Percentiles rank a stretch among this genome's conserved stretches.
These are phyloP conservation scores for Aureobasidium subglaciale DNA, from an alignment of 2,329 filamentous ascomycete genomes.

Conservation along the genomic window DNA sequence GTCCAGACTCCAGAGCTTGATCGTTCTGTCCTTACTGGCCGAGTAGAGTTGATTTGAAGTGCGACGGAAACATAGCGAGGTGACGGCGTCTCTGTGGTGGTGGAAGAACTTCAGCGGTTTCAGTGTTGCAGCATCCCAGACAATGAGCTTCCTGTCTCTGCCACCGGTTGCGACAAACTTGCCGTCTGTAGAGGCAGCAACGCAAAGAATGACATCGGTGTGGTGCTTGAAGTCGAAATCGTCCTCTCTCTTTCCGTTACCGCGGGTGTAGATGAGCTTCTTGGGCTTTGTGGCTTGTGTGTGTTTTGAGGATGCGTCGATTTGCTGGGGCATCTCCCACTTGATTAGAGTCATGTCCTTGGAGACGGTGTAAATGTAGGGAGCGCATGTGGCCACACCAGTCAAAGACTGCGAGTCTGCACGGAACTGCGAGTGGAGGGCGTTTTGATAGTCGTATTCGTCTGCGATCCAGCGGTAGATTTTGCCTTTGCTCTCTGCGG, in stretches of 20 bases:
- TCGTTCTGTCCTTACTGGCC: constrained; percentile 80
- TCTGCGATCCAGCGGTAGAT: constrained; percentile 75
- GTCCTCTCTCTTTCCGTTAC: constrained; percentile 51
- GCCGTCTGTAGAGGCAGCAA: constrained; percentile 83
- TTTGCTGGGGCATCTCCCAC: constrained; percentile 67
- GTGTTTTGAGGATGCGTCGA: constrained; percentile 36
- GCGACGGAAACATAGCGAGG: constrained; percentile 71
- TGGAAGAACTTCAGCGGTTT: constrained; percentile 74
- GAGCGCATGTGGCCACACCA: constrained; percentile 68
- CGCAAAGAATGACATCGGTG: constrained; percentile 68
- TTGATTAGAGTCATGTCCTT: constrained; percentile 82
- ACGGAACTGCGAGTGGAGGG: constrained; percentile 65
- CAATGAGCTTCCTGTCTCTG: constrained; percentile 72
- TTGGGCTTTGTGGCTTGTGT: constrained; percentile 55
- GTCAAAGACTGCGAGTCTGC: constrained; percentile 74
- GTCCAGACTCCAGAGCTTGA: constrained; percentile 92
- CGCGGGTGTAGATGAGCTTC: constrained; percentile 57
- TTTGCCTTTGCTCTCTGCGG: constrained; percentile 82
- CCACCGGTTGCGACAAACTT: constrained; percentile 89
- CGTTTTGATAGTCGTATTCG: constrained; percentile 61
- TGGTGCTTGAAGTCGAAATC: constrained; percentile 64
- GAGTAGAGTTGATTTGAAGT: constrained; percentile 81
- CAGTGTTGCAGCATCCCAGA: constrained; percentile 78
- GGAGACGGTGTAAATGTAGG: constrained; percentile 79
- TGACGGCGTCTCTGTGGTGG: constrained; percentile 87